These are phyloP conservation scores for Turnera subulata DNA, from an alignment of 345 rosid genomes.

Conservation along the genomic window DNA sequence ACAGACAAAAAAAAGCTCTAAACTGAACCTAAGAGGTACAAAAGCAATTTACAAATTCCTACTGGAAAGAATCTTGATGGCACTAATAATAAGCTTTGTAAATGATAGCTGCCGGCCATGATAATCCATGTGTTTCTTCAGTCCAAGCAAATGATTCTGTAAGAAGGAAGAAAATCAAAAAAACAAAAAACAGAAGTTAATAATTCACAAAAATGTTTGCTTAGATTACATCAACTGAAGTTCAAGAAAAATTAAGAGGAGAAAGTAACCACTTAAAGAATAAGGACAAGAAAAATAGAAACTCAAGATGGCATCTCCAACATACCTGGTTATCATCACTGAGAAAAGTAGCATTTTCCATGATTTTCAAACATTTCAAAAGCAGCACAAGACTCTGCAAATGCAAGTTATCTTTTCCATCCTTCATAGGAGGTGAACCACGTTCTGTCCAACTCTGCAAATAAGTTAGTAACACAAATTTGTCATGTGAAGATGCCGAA, in stretches of 20 bases:
- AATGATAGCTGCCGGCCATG: conserved; percentile 44
- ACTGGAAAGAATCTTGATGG: conserved; percentile 83
- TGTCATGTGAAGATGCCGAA: too few species aligned
- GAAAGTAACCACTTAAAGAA: neutral
- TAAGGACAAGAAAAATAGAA: neutral
- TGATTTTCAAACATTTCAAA: conserved; percentile 77
- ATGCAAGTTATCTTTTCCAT: conserved; percentile 37
- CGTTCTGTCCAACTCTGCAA: conserved; percentile 45
- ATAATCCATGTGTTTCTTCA: conserved; percentile 46
- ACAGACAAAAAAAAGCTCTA: neutral
- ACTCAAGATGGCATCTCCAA: conserved; percentile 6
- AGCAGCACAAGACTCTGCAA: conserved; percentile 53
- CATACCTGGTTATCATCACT: conserved; percentile 89
- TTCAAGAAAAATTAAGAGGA: conserved; percentile 1
- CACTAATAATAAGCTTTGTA: conserved; percentile 48
- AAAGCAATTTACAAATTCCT: conserved; percentile 7
- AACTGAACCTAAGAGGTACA: conserved; percentile 1
- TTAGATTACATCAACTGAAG: neutral
- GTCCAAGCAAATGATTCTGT: conserved; percentile 84
- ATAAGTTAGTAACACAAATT: conserved; percentile 1
- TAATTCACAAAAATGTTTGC: conserved; percentile 10
- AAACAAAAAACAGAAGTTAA: conserved; percentile 11
- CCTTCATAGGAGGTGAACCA: conserved; percentile 28
- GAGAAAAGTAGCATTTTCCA: conserved; percentile 94
- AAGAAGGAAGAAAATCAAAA: conserved; percentile 6